Percentiles rank a stretch among this genome's conserved stretches.
Conservation (phyloP, 768 basidiomycete genomes). For the Fomitopsis serialis region DNA sequence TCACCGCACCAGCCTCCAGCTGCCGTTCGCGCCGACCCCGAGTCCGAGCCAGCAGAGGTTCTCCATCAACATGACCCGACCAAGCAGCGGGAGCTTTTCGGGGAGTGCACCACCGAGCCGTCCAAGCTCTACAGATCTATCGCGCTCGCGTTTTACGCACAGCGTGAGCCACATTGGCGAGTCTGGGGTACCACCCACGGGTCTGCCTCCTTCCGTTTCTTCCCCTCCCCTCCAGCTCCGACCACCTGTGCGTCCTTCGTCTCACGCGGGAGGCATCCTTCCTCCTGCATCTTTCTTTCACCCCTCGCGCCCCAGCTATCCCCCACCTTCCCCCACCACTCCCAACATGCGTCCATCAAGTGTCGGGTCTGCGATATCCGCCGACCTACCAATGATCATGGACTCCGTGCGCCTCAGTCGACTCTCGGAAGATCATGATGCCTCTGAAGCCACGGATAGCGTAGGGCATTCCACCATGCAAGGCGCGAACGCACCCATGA, state of each 20-base stretch:
- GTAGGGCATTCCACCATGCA: constrained; percentile 24
- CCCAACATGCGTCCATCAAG: constrained; percentile 25
- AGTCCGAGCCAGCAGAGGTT: background rate
- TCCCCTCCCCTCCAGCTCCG: constrained; percentile 17
- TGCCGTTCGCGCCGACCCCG: constrained; percentile 22
- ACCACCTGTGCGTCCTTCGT: constrained; percentile 23
- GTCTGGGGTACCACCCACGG: constrained; percentile 15
- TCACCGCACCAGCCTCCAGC: constrained; percentile 16
- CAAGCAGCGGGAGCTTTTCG: constrained; percentile 14
- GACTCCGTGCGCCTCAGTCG: constrained; percentile 37
- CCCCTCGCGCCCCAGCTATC: constrained; percentile 56
- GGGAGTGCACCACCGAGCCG: constrained; percentile 14
- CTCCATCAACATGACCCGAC: constrained; percentile 2
- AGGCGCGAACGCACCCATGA: constrained; percentile 26
- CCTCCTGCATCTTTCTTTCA: constrained; percentile 78
- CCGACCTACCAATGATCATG: constrained; percentile 5
- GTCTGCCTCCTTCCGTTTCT: constrained; percentile 15
- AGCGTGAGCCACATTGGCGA: constrained; percentile 9
- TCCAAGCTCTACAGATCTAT: constrained; percentile 10
- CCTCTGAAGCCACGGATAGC: constrained; percentile 38
- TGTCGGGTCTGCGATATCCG: constrained; percentile 23
- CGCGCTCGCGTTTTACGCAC: constrained; percentile 9
- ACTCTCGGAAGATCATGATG: constrained; percentile 32
- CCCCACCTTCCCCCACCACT: constrained; percentile 34
- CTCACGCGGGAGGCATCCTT: constrained; percentile 70